Conservation (phyloP, 2,329 filamentous ascomycete genomes). For the Xylaria sp. region DNA sequence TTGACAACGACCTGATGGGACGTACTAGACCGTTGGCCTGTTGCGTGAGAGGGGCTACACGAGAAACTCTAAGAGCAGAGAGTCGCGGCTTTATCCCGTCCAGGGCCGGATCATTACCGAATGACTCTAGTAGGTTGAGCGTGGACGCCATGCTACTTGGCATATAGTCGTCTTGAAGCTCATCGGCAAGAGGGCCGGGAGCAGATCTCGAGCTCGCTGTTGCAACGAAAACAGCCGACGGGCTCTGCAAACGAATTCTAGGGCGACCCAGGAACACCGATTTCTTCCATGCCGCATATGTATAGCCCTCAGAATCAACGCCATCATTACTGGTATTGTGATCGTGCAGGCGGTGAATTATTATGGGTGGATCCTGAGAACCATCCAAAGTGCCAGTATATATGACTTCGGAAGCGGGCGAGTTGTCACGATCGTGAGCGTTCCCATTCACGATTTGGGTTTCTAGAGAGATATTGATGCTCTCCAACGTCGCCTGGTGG, state of each 20-base stretch:
- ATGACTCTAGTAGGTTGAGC: constrained; percentile 80
- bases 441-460: constrained; percentile 70
- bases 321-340: constrained; percentile 39
- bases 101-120: constrained; percentile 72
- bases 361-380: constrained; percentile 60
- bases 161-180: constrained; percentile 69
- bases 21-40: constrained; percentile 67
- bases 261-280: constrained; percentile 68
- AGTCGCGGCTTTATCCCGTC: constrained; percentile 71
- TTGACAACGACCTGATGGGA: constrained; percentile 71
- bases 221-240: constrained; percentile 72
- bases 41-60: constrained; percentile 74
- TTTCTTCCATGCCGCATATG: constrained; percentile 70
- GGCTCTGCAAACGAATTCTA: constrained; percentile 72
- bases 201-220: constrained; percentile 68
- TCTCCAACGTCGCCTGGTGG: constrained; percentile 67
- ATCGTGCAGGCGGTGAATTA: constrained; percentile 56
- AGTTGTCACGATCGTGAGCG: constrained; percentile 58
- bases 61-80: constrained; percentile 78
- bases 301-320: constrained; percentile 49
- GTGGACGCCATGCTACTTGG: constrained; percentile 74
- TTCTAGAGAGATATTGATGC: constrained; percentile 74
- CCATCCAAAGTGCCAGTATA: constrained; percentile 65
- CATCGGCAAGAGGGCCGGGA: constrained; percentile 55
- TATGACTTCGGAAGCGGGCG: constrained; percentile 67